Evolutionary conservation across 257 asterid genomes (phyloP).

Genomic region (Schizonepeta tenuifolia): DNA sequence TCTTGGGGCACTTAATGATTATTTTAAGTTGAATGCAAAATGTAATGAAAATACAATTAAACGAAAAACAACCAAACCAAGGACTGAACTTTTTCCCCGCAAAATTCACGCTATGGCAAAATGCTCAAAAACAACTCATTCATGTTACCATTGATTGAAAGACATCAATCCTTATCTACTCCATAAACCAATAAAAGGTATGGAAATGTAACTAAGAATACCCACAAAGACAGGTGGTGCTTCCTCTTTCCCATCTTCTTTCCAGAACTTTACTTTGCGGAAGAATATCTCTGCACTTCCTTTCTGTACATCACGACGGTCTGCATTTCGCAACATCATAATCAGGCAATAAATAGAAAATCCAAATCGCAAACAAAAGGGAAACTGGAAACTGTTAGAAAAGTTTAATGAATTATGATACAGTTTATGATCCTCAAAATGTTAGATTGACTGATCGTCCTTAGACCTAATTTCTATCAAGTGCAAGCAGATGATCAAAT

Average conservation of each 20-base stretch:
- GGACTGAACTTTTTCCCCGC: not conserved
- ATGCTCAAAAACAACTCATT: not conserved
- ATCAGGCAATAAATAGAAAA: slow-evolving; percentile 10
- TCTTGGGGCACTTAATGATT: slow-evolving; percentile 18
- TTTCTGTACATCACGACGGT: slow-evolving; percentile 93
- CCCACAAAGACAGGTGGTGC: slow-evolving; percentile 99
- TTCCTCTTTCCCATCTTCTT: slow-evolving; percentile 96
- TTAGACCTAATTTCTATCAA: not conserved
- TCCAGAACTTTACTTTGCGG: slow-evolving; percentile 99
- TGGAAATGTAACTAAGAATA: slow-evolving; percentile 41
- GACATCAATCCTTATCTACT: slow-evolving; percentile 17
- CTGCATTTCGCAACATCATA: slow-evolving; percentile 47
- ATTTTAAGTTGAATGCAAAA: not conserved
- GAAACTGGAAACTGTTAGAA: not conserved
- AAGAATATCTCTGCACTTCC: slow-evolving; percentile 98
- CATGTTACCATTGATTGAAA: slow-evolving; percentile 6
- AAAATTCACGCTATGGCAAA: not conserved
- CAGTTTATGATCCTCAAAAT: slow-evolving; percentile 10
- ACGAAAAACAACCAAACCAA: slow-evolving; percentile 4
- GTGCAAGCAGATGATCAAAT: slow-evolving; percentile 3
- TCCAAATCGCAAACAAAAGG: not conserved
- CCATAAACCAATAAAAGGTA: not conserved
- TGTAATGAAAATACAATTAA: not conserved
- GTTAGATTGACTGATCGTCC: slow-evolving; percentile 11
- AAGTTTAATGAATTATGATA: slow-evolving; percentile 3